These are phyloP conservation scores for Rhodotorula graminis DNA, from an alignment of 768 basidiomycete species.

Conservation along the genomic window DNA sequence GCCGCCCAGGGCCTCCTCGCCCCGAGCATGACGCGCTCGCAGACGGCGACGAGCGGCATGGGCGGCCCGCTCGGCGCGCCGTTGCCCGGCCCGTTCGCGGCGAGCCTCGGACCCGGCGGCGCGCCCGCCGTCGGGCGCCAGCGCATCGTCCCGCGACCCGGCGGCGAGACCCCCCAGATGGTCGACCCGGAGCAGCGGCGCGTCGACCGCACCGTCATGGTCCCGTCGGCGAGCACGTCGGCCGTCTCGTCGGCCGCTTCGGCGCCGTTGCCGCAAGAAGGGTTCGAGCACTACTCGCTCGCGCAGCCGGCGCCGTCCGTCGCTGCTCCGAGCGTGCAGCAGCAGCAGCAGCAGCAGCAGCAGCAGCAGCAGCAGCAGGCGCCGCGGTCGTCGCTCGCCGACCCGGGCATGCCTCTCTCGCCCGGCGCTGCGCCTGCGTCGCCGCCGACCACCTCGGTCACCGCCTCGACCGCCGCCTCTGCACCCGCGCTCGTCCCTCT, in stretches of 20 bases:
- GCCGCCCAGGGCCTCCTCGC: constrained; percentile 33
- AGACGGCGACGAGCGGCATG: constrained; percentile 35
- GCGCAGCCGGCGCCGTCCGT: not conserved
- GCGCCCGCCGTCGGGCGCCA: no score
- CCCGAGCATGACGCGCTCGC: constrained; percentile 40
- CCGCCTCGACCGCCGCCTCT: no score
- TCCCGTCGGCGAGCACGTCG: constrained; percentile 15
- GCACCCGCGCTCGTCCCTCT: not conserved
- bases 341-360: no score
- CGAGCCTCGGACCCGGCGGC: not conserved
- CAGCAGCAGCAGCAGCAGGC: no score
- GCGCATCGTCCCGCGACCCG: no score
- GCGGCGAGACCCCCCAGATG: no score
- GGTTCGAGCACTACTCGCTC: constrained; percentile 26
- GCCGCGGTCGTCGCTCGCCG: no score
- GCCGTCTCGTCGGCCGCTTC: not conserved
- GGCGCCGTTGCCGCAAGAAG: constrained; percentile 13
- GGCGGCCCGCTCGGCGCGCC: not conserved
- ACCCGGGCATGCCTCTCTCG: no score
- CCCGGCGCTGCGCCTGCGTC: no score
- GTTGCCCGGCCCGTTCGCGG: not conserved
- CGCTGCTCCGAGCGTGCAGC: no score
- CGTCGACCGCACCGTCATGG: constrained; percentile 30
- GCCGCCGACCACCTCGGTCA: no score
- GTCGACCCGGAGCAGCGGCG: constrained; percentile 6